Evolutionary conservation across 2,329 filamentous ascomycete genomes (phyloP), one percentile per base, ranked within the genome.

Genomic region (Intubia oerlemansii): DNA sequence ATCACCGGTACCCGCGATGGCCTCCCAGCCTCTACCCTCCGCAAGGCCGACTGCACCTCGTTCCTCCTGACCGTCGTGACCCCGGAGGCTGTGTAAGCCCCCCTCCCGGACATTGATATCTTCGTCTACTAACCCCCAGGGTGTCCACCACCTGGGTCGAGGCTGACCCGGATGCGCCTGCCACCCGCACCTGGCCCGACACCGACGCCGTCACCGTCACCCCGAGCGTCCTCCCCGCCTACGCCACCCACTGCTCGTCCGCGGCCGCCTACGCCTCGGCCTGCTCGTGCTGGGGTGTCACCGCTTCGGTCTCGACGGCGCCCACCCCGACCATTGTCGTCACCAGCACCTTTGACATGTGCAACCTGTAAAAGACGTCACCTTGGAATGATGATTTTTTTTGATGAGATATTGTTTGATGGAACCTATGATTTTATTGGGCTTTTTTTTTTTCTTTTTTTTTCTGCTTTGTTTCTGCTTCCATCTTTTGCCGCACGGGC

Each of bases 251-350:
- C 25, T 56, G 52, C 42, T 40, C 42, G 30, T 35, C 42, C 24
- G 38, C 38, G 11, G 39, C 36, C 18, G 41, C 42, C 26, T 57
- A 54, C 44, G 43, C 50, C 18, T 51, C 52, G 21, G 54, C 49
- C 30, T 58, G 54, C 49, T 44, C 43, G 29, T 57, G 54, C 50
- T 58, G 47, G 44, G 53, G 53, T 27, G 46, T 57, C 42, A 55
- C 52, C 22, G 45, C 44, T 21, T 35, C 41, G 4, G 44, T 49
- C 25, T 47, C 43, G 32, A 56, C 53, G 9, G 52, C 47, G 30
- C 39, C 50, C 17, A 40, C 37, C 20, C 48, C 52, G 20, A 56
- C 52, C 7, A 41, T 45, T 31, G 56, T 52, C 17, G 48, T 53
- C 32, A 56, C 52, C 33, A 47, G 45, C 33, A 54, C 51, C 27